phyloP scores from a whole-genome alignment of 2,329 filamentous ascomycete genomes.

The Diaporthe sp. region DNA sequence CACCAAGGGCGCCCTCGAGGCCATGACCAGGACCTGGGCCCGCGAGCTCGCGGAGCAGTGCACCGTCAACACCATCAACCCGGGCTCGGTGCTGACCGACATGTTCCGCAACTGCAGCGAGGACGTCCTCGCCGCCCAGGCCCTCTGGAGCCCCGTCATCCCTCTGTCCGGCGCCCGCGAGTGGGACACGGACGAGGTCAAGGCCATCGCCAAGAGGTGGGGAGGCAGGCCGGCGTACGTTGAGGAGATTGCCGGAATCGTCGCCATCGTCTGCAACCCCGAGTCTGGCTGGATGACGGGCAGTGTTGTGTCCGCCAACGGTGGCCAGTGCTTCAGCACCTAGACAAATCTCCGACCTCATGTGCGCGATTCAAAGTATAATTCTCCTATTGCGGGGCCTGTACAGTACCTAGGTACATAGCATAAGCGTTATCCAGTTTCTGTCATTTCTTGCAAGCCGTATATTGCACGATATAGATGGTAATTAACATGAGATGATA shows the following conservation, averaged over 20 bases:
- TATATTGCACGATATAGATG: background rate
- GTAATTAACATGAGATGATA: background rate
- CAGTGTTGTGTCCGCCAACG: conserved; percentile 45
- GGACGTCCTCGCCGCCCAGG: conserved; percentile 57
- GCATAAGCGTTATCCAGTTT: background rate
- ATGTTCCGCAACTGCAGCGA: conserved; percentile 68
- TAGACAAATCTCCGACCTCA: background rate
- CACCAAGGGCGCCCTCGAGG: conserved; percentile 73
- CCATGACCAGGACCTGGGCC: conserved; percentile 74
- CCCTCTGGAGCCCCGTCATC: conserved; percentile 57
- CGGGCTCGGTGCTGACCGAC: conserved; percentile 64
- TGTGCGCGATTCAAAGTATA: background rate
- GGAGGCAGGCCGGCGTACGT: conserved; percentile 70
- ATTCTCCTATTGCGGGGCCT: too few species aligned
- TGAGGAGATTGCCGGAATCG: conserved; percentile 49
- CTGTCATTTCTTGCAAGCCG: background rate
- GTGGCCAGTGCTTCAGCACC: conserved; percentile 41
- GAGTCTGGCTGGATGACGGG: conserved; percentile 46
- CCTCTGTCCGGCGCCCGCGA: conserved; percentile 61
- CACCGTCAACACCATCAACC: conserved; percentile 73
- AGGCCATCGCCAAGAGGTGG: conserved; percentile 63
- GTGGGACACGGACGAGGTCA: conserved; percentile 48
- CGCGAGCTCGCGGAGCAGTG: conserved; percentile 70
- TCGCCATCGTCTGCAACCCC: conserved; percentile 44
- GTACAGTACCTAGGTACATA: background rate